A percentile compares a stretch with the other conserved stretches of the same genome.
Conservation (phyloP, 169 alveolate species). For the Plasmodium vinckei region DNA sequence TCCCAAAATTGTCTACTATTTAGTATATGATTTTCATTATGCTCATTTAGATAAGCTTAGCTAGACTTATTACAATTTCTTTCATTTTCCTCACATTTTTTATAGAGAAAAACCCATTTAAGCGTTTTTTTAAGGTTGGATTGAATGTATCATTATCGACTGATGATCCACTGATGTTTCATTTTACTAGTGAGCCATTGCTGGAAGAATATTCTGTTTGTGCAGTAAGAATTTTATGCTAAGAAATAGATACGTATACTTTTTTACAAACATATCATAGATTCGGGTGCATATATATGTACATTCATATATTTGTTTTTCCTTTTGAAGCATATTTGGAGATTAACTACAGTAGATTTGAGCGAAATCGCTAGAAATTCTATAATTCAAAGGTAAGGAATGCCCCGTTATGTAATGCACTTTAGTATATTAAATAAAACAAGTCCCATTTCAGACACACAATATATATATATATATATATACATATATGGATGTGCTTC, state of each 20-base stretch:
- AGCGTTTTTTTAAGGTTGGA: conserved; percentile 90
- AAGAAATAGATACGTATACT: neutral
- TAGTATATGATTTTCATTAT: conserved; percentile 4
- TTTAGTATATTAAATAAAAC: neutral
- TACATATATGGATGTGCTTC: too few relatives aligned
- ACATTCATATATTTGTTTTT: conserved; percentile 2
- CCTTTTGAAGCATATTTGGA: conserved; percentile 87
- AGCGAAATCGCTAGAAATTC: conserved; percentile 94
- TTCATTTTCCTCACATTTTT: conserved; percentile 28
- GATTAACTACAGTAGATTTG: conserved; percentile 89
- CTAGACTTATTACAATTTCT: neutral
- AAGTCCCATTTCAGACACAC: too few relatives aligned
- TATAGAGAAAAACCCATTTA: conserved; percentile 91
- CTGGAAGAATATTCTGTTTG: conserved; percentile 94
- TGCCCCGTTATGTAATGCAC: neutral
- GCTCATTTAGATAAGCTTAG: neutral
- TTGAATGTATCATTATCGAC: conserved; percentile 93
- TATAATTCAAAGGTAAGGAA: conserved; percentile 86
- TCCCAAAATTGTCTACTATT: neutral
- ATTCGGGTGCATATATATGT: neutral
- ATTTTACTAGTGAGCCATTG: conserved; percentile 93
- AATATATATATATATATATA: too few relatives aligned
- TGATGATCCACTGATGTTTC: conserved; percentile 96
- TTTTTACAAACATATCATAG: neutral
- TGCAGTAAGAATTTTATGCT: conserved; percentile 60